Conservation (phyloP, 192 early-diverging fungal genomes). For the Phycomyces nitens region DNA sequence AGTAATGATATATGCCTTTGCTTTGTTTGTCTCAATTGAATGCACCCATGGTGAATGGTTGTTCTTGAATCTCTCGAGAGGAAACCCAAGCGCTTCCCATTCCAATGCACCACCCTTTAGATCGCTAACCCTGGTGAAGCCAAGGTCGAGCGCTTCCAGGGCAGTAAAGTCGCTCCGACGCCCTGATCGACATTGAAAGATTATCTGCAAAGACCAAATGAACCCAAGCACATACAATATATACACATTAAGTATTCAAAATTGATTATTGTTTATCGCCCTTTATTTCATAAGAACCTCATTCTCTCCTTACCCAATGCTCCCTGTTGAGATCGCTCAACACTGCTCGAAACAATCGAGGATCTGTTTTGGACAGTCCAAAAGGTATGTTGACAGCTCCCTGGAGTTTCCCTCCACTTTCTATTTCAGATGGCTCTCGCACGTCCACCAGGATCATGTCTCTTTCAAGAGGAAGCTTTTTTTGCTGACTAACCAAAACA, state of each 20-base stretch:
- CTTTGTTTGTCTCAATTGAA: no score
- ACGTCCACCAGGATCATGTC: constrained; percentile 6
- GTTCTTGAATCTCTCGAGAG: constrained; percentile 4
- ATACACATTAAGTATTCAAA: no score
- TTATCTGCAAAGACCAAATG: not conserved
- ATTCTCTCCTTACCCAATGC: not conserved
- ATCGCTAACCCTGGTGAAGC: constrained; percentile 6
- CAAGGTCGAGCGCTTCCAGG: constrained; percentile 6
- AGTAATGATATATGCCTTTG: no score
- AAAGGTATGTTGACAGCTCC: constrained; percentile 9
- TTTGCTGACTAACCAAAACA: not conserved
- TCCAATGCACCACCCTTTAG: constrained; percentile 13
- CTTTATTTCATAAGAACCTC: no score
- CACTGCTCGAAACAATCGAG: constrained; percentile 1
- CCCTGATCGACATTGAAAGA: constrained; percentile 20
- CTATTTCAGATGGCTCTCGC: constrained; percentile 6
- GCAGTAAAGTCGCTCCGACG: constrained; percentile 15
- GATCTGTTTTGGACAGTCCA: constrained; percentile 4
- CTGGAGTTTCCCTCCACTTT: constrained; percentile 9
- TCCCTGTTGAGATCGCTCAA: constrained; percentile 7
- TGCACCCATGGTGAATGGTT: constrained; percentile 15
- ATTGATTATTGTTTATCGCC: no score
- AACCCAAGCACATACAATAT: not conserved
- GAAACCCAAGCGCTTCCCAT: constrained; percentile 4
- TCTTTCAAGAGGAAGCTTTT: not conserved